Base-by-base conservation (phyloP, 352 stramenopile species). In the Thraustochytrium sp. region DNA sequence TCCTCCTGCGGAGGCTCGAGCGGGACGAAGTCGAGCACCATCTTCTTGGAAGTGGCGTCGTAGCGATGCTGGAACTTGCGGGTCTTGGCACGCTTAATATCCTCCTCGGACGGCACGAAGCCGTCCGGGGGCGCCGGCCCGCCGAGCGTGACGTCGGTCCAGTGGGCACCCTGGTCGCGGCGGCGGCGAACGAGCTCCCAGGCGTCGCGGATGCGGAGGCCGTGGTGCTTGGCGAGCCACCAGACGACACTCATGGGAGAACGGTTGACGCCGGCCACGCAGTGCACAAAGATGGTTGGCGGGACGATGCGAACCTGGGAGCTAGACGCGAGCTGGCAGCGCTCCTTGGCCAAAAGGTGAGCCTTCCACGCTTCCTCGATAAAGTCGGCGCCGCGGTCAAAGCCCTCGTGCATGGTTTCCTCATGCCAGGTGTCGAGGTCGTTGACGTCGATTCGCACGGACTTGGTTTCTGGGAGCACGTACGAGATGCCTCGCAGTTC, bases 221-320 rank as follows among this genome's bases (percentile, higher is more conserved):
- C 61, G 59, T 84, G 75, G 38, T 76, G 84, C 61, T 83, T 83
- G 51, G 31, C 26, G 26, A 84, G 61, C 75, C 75, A 84, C 55
- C 55, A 84, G 23, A 84, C 75, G 21, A 84, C 75, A 83, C 55
- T 38, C 61, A 84, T 73, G 46, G 75, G 55, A 73, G 75, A 84
- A 26, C 75, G 54, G 29, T 84, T 84, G 31, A 84, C 75, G 42
- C 75, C 75, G 51, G 75, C 75, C 31, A 84, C 75, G 34, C 75
- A 84, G 31, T 84, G 75, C 23, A 84, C 75, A 56, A 84, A 84
- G 29, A 84, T 84, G 21, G 75, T 84, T 2, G 75, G 75, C 18
- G 62, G 37, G 16, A 61, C 46, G 11, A 53, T 42, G 46, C 48
- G 48, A 8, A 80, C 34, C 26, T 77, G 42, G 8, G 37, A 56